Conservation (phyloP, 2,329 filamentous ascomycete species). For the Chrysoporthe puriensis region DNA sequence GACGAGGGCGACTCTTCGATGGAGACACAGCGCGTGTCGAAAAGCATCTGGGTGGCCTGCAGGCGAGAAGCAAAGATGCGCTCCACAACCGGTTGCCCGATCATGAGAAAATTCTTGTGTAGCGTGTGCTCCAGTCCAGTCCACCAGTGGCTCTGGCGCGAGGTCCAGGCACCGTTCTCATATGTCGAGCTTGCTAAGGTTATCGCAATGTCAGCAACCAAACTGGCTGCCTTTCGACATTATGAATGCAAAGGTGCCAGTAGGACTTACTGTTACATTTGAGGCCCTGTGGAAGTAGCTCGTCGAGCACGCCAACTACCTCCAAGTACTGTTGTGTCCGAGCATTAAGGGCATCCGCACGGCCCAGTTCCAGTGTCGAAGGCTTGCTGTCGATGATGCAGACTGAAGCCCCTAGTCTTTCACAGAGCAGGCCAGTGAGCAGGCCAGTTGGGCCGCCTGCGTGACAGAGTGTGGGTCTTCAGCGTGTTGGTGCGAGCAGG, state of each 20-base stretch:
- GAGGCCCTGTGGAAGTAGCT: slow-evolving; percentile 47
- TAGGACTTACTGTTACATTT: slow-evolving; percentile 49
- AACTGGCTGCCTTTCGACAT: not conserved
- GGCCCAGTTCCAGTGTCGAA: slow-evolving; percentile 42
- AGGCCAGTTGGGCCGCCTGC: slow-evolving; percentile 1
- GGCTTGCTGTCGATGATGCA: slow-evolving; percentile 8
- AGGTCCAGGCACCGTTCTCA: slow-evolving; percentile 49
- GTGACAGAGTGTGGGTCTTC: not conserved
- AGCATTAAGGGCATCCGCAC: slow-evolving; percentile 53
- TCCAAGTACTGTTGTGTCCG: slow-evolving; percentile 53
- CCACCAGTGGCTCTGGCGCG: slow-evolving; percentile 53
- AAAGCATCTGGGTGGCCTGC: slow-evolving; percentile 12
- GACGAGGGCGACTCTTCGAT: slow-evolving; percentile 21
- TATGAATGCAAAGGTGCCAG: not conserved
- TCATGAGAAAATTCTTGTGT: slow-evolving; percentile 55
- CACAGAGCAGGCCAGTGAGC: not conserved
- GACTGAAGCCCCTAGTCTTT: not conserved
- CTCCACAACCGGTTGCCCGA: slow-evolving; percentile 52
- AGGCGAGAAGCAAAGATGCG: slow-evolving; percentile 39
- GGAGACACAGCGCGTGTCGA: not conserved
- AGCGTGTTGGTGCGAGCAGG: not conserved
- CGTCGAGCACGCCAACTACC: slow-evolving; percentile 47
- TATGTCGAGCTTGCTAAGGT: slow-evolving; percentile 44
- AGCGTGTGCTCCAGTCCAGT: slow-evolving; percentile 47
- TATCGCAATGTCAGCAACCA: not conserved